Percentiles rank a stretch among this genome's conserved stretches.
Conservation (phyloP, 192 early-diverging fungal species). For the Gaertneriomyces sp. region DNA sequence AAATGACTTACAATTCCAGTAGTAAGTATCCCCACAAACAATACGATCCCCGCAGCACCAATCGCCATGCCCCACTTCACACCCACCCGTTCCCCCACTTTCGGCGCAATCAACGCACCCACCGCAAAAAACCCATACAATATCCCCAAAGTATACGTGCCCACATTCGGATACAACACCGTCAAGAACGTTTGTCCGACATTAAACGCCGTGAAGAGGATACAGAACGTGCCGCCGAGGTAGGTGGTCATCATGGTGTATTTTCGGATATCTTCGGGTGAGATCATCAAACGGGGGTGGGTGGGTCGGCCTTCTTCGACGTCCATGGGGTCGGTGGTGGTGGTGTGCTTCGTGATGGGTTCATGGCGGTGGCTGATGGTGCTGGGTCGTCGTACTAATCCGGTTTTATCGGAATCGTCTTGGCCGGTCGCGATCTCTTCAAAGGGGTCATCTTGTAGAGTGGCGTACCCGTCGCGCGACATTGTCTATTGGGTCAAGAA, state of each 20-base stretch:
- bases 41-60: slow-evolving; percentile 16
- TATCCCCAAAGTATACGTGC: slow-evolving; percentile 14
- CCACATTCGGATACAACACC: slow-evolving; percentile 17
- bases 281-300: too few species aligned
- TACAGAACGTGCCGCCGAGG: slow-evolving; percentile 23
- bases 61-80: slow-evolving; percentile 25
- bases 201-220: slow-evolving; percentile 29
- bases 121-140: slow-evolving; percentile 31
- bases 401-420: too few species aligned
- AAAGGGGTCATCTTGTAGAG: too few species aligned
- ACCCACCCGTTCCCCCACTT: slow-evolving; percentile 16
- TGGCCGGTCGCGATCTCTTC: too few species aligned
- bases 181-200: slow-evolving; percentile 29
- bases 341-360: too few species aligned
- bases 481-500: too few species aligned
- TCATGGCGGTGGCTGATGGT: too few species aligned
- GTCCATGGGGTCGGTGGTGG: too few species aligned
- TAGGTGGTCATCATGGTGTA: slow-evolving; percentile 20
- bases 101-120: slow-evolving; percentile 16
- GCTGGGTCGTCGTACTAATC: too few species aligned
- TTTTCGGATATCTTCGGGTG: neutral
- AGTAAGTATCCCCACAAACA: slow-evolving; percentile 18
- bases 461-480: too few species aligned
- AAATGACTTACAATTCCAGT: slow-evolving; percentile 3
- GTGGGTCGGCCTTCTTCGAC: too few species aligned